Evolutionary conservation across 441 rosid genomes (phyloP).

Genomic region (Hura crepitans): DNA sequence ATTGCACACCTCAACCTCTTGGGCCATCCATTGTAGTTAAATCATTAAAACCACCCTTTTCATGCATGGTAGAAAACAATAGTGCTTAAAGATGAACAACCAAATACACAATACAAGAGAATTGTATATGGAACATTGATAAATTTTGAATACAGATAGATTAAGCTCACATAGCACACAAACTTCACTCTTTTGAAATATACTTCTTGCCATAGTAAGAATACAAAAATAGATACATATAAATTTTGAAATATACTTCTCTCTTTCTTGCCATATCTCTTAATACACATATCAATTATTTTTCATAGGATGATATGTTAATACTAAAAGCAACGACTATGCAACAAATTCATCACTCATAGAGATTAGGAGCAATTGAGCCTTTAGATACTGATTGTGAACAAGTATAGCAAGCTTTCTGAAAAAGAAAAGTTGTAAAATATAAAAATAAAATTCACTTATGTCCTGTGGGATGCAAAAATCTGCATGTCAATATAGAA

Average conservation of each 20-base stretch:
- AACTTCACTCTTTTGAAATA: too few species aligned
- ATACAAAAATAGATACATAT: too few species aligned
- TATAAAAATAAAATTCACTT: slow-evolving; percentile 20
- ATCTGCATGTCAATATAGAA: background rate
- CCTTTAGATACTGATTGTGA: slow-evolving; percentile 64
- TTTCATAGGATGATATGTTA: background rate
- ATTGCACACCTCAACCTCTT: slow-evolving; percentile 76
- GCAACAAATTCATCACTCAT: slow-evolving; percentile 44
- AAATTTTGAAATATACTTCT: too few species aligned
- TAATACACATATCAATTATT: background rate
- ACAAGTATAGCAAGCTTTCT: slow-evolving; percentile 81
- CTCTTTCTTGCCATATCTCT: background rate
- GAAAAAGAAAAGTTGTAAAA: slow-evolving; percentile 27
- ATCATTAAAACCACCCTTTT: slow-evolving; percentile 58
- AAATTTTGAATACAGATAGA: background rate
- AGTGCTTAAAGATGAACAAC: background rate
- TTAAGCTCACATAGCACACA: too few species aligned
- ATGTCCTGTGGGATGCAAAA: background rate
- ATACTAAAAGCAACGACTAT: background rate
- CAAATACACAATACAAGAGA: background rate
- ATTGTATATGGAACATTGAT: background rate
- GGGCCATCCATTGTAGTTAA: slow-evolving; percentile 40
- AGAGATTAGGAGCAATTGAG: slow-evolving; percentile 66
- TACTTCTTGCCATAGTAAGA: too few species aligned
- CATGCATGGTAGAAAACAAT: slow-evolving; percentile 36